Evolutionary conservation across 495 filamentous ascomycete species (phyloP).

Genomic region (Penicillium macrosclerotiorum): DNA sequence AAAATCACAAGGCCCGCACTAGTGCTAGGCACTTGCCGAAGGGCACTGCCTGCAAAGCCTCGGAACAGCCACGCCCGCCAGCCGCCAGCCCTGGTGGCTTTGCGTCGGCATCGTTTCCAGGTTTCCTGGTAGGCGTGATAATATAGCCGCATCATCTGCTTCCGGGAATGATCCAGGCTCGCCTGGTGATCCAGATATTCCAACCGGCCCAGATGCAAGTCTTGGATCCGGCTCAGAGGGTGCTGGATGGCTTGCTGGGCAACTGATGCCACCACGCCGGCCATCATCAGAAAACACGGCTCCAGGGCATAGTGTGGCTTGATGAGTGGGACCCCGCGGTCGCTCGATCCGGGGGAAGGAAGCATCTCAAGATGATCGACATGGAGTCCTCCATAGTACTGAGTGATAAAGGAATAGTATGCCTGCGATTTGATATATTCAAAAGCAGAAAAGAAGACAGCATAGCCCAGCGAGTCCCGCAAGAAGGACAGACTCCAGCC

Average conservation of each 20-base stretch:
- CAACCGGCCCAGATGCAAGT: conserved; percentile 72
- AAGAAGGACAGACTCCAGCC: conserved; percentile 76
- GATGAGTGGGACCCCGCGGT: conserved; percentile 54
- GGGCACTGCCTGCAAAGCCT: conserved; percentile 70
- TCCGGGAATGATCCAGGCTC: conserved; percentile 42
- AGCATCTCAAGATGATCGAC: conserved; percentile 29
- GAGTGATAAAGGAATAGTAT: conserved; percentile 76
- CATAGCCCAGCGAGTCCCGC: conserved; percentile 80
- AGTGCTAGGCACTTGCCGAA: conserved; percentile 83
- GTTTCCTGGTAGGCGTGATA: conserved; percentile 75
- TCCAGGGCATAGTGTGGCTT: conserved; percentile 84
- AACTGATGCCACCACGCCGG: conserved; percentile 73
- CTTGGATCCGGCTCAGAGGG: conserved; percentile 71
- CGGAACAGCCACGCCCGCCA: conserved; percentile 73
- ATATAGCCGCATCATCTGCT: conserved; percentile 62
- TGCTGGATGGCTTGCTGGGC: conserved; percentile 78
- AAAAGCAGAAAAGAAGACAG: conserved; percentile 81
- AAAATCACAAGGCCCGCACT: conserved; percentile 89
- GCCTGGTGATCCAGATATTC: conserved; percentile 72
- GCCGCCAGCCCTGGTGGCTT: conserved; percentile 60
- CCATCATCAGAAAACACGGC: conserved; percentile 74
- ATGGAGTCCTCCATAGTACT: conserved; percentile 66
- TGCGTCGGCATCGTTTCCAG: conserved; percentile 62
- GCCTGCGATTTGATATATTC: conserved; percentile 83
- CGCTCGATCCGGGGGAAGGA: conserved; percentile 20